phyloP scores from a whole-genome alignment of 2,329 filamentous ascomycete genomes.

The Aspergillus puulaauensis region DNA sequence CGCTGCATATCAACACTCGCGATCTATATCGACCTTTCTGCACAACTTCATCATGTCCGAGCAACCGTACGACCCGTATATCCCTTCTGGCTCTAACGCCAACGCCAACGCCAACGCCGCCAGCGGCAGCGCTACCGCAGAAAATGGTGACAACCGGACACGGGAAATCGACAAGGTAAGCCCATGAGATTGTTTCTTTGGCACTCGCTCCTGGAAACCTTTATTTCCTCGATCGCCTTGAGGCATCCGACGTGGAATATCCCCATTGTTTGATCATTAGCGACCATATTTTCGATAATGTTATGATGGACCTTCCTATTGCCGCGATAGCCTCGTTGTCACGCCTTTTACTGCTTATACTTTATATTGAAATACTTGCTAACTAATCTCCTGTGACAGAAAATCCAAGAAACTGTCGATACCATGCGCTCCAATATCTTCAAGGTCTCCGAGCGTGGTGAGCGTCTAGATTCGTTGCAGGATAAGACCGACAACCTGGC shows the following conservation, averaged over 20 bases:
- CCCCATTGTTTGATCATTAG: neutral
- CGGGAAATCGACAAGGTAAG: slow-evolving; percentile 82
- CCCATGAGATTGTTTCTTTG: slow-evolving; percentile 26
- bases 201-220: neutral
- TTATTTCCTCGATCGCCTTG: neutral
- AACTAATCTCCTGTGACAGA: slow-evolving; percentile 54
- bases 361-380: slow-evolving; percentile 15
- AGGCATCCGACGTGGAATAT: neutral
- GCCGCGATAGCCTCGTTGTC: neutral
- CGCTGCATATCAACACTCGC: slow-evolving; percentile 12
- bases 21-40: slow-evolving; percentile 13
- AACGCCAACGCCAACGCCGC: slow-evolving; percentile 42
- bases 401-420: slow-evolving; percentile 95
- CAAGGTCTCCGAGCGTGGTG: slow-evolving; percentile 91
- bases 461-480: slow-evolving; percentile 81
- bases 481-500: slow-evolving; percentile 93
- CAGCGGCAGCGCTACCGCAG: slow-evolving; percentile 47
- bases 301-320: neutral
- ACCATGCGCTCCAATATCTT: slow-evolving; percentile 98
- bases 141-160: slow-evolving; percentile 63
- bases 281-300: neutral
- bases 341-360: neutral
- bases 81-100: slow-evolving; percentile 62
- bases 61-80: slow-evolving; percentile 83
- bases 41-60: slow-evolving; percentile 52